Evolutionary conservation across 768 basidiomycete species (phyloP), one percentile per base, ranked within the genome.

Genomic region (Paxillus rubicundulus): DNA sequence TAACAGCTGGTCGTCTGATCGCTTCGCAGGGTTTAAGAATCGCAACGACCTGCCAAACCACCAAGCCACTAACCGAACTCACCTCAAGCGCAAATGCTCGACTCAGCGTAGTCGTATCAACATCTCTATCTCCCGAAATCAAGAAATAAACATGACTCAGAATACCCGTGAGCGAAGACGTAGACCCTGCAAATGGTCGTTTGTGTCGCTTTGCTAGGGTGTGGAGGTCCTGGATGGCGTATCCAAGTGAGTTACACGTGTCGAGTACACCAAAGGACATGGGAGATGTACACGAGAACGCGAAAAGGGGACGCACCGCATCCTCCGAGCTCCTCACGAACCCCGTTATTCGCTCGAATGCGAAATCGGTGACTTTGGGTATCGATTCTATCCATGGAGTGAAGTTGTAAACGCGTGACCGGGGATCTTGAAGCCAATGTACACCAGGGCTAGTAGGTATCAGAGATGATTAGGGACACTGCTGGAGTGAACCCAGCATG

Each of bases 131-230:
- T 17, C 80, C 81, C 20, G 91, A 93, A 5, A 97, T 74, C 16
- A 93, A 76, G 63, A 92, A 92, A 65, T 97, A 98, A 16, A 96
- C 82, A 44, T 98, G 93, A 40, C 82, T 77, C 39, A 97, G 75
- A 61, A 94, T 82, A 33, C 88, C 85, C 0, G 92, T 86, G 47
- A 97, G 69, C 1, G 92, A 93, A 8, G 93, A 96, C 0, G 95
- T 98, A 3, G 92, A 95, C 4, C 95, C 96, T 2, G 82, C 81
- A 65, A 89, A 97, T 24, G 62, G 74, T 39, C 80, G 79, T 0
- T 77, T 69, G 54, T 89, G 76, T 39, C 71, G 67, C 57, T 78
- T 74, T 2, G 89, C 87, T 13, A 96, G 70, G 9, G 62, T 60
- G 54, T 76, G 74, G 9, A 96, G 71, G 51, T 91, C 87, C 87